phyloP scores from a whole-genome alignment of 176 grass and related monocot species.

The Rhynchospora tenuis region DNA sequence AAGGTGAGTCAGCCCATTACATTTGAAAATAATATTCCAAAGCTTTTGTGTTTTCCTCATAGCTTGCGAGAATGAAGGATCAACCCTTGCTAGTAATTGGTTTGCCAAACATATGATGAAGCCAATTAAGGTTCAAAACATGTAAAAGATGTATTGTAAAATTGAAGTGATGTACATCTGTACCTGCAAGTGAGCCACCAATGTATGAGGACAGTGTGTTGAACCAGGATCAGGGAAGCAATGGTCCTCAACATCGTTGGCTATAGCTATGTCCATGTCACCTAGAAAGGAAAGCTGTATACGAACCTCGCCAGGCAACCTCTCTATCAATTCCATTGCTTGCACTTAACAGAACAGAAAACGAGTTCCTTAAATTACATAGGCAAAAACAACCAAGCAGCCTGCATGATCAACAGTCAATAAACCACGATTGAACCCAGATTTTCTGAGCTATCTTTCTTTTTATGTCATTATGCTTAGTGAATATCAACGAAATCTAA shows the following conservation, averaged over 20 bases:
- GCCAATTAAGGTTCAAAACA: no score
- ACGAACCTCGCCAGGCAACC: constrained; percentile 54
- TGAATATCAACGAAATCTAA: background rate
- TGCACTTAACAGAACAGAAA: constrained; percentile 35
- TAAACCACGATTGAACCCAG: background rate
- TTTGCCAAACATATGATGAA: no score
- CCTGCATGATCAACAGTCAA: no score
- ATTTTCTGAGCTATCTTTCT: no score
- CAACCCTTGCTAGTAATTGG: no score
- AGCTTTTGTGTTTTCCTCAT: no score
- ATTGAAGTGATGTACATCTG: constrained; percentile 3
- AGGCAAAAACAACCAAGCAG: background rate
- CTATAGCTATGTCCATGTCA: constrained; percentile 83
- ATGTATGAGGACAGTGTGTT: constrained; percentile 59
- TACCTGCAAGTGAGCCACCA: constrained; percentile 60
- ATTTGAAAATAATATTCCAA: no score
- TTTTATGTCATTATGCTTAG: background rate
- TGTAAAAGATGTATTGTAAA: background rate
- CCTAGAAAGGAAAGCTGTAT: constrained; percentile 67
- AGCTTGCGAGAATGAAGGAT: no score
- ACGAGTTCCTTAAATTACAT: background rate
- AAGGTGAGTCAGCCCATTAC: background rate
- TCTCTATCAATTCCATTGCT: constrained; percentile 97
- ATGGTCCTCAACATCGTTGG: no score
- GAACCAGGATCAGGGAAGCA: constrained; percentile 23